Evolutionary conservation across 2,329 filamentous ascomycete species (phyloP), one percentile per base, ranked within the genome.

Genomic region (Aspergillus melleus): DNA sequence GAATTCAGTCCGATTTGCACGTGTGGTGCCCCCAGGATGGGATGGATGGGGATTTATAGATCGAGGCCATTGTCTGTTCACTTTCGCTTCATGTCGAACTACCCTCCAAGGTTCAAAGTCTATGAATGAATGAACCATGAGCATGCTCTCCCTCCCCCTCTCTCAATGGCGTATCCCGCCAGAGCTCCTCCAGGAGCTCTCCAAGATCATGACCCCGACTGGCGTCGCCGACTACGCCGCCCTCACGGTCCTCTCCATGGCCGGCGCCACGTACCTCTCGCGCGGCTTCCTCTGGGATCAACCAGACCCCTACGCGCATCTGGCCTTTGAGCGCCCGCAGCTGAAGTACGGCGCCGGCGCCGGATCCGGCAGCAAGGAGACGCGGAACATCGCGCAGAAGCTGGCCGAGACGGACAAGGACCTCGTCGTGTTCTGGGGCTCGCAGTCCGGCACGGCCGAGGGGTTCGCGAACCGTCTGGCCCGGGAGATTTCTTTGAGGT

Each of bases 371-470:
- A 57, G 52, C n/a, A 73, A 73, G 55, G 72, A 74, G 39, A 82
- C 80, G 0, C 75, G 80, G 49, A 77, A 84, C 61, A 78, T 84
- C 59, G 77, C 78, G 0, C 72, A 79, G 58, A 77, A 76, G 49
- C 65, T 81, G 11, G 70, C 74, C 30, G 75, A 81, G 58, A 71
- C 74, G 1, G 69, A 68, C 16, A 68, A 71, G 81, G 95, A 96
- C 79, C 93, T 91, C 71, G 87, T 96, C 64, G 87, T 96, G 70
- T 95, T 97, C 81, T 97, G 96, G 76, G 93, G 93, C 65, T 96
- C 93, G 24, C 93, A 97, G 80, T 96, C 93, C 16, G 93, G 93
- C 65, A 97, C 92, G 24, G 93, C 93, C 49, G 93, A 97, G 79
- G 92, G 96, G 74, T 96, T 96, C 73, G 93, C 93, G 65, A 92